Evolutionary conservation across 768 basidiomycete species (phyloP), one percentile per base, ranked within the genome.

Genomic region (Nevesoporus exiguus): DNA sequence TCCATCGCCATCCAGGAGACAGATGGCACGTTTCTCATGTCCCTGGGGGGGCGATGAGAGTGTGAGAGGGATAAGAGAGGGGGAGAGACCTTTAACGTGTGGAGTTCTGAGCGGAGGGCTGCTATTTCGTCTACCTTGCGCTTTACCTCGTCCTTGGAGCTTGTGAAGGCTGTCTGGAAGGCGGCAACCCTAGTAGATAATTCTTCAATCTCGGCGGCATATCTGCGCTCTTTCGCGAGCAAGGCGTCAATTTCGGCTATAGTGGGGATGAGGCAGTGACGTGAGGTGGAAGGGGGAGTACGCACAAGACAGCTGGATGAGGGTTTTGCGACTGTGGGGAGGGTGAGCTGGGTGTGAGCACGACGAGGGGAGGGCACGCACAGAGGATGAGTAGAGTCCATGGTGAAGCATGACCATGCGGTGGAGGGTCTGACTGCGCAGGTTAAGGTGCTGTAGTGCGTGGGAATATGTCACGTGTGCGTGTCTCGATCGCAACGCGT

Each of bases 1-100:
- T 2, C 75, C 75, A 59, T 88, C 86, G 31, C 86, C 86, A 54
- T 88, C 86, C 54, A 88, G 70, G 43, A 88, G 70, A 34, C 77
- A 72, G 37, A 76, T 66, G 46, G 73, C 67, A 29, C 75, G 74
- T 46, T 66, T 65, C 36, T 73, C 71, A n/a, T 63, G 60, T 8
- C 58, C 66, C 63, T 61, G 52, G 29, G 24, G 39, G 25, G 25
- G 36, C 33, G 33, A 42, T 37, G 15, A 54, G 51, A n/a, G 27
- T 5, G 49, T n/a, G 25, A 0, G 17, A 22, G 45, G 5, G 11
- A 37, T 24, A 43, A 24, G 29, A 24, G 30, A 3, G 30, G 6
- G 3, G 22, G 10, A 30, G 19, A 19, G 19, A 73, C 71, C 58
- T 67, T 71, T 47, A 70, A 40, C 1, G 61, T 51, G 27, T 55